phyloP scores from a whole-genome alignment of 2,329 filamentous ascomycete species.

The Aspergillus fijiensis region DNA sequence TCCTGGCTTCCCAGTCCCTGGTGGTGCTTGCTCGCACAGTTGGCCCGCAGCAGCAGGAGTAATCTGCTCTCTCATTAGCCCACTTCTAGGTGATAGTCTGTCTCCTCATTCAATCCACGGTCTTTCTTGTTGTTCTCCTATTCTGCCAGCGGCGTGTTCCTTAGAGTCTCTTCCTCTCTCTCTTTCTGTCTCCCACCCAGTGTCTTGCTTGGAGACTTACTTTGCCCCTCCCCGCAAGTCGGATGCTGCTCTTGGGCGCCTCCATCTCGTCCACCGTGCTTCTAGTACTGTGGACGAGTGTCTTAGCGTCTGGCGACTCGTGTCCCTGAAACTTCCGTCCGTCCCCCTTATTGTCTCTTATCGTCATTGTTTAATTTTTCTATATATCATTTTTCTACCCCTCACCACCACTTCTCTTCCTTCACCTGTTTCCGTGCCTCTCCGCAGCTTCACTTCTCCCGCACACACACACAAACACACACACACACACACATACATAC shows the following conservation, averaged over 20 bases:
- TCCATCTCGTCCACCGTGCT: conserved; percentile 34
- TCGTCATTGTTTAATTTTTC: conserved; percentile 3
- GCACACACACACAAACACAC: background rate
- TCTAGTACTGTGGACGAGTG: conserved; percentile 34
- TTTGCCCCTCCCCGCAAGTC: conserved; percentile 20
- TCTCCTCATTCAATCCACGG: background rate
- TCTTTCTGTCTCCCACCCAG: background rate
- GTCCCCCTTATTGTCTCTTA: background rate
- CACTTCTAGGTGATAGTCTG: conserved; percentile 6
- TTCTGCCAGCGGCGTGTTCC: conserved; percentile 10
- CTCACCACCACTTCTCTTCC: background rate
- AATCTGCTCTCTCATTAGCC: conserved; percentile 9
- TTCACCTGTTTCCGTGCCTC: background rate
- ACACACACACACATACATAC: background rate
- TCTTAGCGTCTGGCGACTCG: conserved; percentile 16
- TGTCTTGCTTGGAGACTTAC: background rate
- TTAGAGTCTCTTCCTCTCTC: background rate
- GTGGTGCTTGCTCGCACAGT: conserved; percentile 2
- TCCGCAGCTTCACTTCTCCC: background rate
- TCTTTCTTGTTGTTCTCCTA: conserved; percentile 10
- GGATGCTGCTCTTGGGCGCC: conserved; percentile 32
- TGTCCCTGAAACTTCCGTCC: conserved; percentile 12
- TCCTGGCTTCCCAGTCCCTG: background rate
- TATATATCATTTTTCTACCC: conserved; percentile 2
- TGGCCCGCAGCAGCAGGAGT: conserved; percentile 5